Base-by-base conservation (phyloP, 441 rosid species). In the Lepidium campestre region DNA sequence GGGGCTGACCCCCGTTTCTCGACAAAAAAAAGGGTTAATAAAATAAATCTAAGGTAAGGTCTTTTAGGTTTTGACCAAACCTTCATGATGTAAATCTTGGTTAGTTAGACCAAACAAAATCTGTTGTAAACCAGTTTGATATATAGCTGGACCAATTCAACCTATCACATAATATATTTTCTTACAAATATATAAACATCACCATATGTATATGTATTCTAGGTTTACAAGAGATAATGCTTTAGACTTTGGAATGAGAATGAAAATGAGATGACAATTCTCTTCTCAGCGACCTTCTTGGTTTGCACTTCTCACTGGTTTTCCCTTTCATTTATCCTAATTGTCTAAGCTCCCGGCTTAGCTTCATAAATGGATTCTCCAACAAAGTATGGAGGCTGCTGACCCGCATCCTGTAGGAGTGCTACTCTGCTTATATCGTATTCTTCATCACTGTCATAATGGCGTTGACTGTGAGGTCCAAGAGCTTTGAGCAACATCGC, bases 391-490 rank as follows among this genome's bases (percentile, higher is more conserved):
- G 81, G 73, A 62, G 85, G 84, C 10, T 71, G 76, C 18, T 78
- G 83, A 46, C 57, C 82, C 60, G 68, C 69, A 80, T 85, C 78
- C 48, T 74, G 84, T 54, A 93, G 70, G 48, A 93, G 85, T 19
- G 93, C 85, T 76, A 70, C 87, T 45, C 76, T 84, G 52, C 80
- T 88, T 8, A 82, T 41, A 68, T 56, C 67, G 57, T 60, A 82
- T 18, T 93, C 93, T 67, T 93, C 95, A 15, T 88, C 97, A 62
- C 90, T 86, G 40, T 74, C 93, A 68, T 87, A 88, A 73, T 68
- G 71, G 29, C 45, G 83, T 34, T 39, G 35, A 7, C 34, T 29
- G 77, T 82, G 82, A 3, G 93, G 89, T 37, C 97, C 95, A 18
- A 87, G 78, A 61, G 83, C 90, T 75, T 85, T 87, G 61, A 93